Evolutionary conservation across 2,329 filamentous ascomycete species (phyloP).

Genomic region (Colletotrichum tanaceti): DNA sequence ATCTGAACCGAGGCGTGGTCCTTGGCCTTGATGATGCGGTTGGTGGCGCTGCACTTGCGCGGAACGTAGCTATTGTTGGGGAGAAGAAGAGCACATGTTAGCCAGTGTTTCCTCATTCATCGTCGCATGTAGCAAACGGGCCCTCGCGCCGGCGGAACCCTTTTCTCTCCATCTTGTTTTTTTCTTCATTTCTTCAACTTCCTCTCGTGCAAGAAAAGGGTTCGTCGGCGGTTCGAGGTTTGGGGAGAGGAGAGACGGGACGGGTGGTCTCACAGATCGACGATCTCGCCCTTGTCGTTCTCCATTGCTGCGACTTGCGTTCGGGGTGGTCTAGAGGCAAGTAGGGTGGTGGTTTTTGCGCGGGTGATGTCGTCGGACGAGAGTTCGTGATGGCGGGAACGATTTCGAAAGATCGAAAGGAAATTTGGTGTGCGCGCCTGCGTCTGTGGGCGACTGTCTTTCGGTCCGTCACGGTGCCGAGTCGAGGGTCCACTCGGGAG

Average conservation of each 20-base stretch:
- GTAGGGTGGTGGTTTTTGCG: slow-evolving; percentile 45
- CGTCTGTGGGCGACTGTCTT: slow-evolving; percentile 15
- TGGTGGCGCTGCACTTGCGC: slow-evolving; percentile 98
- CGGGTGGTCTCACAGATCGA: slow-evolving; percentile 84
- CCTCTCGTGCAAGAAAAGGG: neutral
- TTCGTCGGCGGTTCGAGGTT: slow-evolving; percentile 23
- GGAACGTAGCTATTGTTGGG: slow-evolving; percentile 81
- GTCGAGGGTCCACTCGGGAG: neutral
- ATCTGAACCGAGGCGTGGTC: slow-evolving; percentile 99
- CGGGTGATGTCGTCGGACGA: slow-evolving; percentile 37
- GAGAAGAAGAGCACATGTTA: slow-evolving; percentile 45
- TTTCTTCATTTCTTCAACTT: neutral
- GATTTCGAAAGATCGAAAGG: slow-evolving; percentile 37
- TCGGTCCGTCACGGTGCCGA: slow-evolving; percentile 7
- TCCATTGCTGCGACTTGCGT: slow-evolving; percentile 81
- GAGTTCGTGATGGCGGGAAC: slow-evolving; percentile 32
- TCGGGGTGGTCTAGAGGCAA: slow-evolving; percentile 48
- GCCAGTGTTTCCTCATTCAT: slow-evolving; percentile 35
- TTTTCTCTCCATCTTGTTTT: no score
- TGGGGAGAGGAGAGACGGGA: slow-evolving; percentile 7
- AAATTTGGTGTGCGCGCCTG: slow-evolving; percentile 49
- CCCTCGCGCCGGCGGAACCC: slow-evolving; percentile 28
- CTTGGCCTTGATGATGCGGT: slow-evolving; percentile 99
- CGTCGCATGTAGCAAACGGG: slow-evolving; percentile 11
- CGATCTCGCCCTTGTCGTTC: slow-evolving; percentile 99